Percentiles rank a stretch among this genome's conserved stretches.
Evolutionary conservation across 805 yeast species (phyloP).

Genomic region (Kuraishia borneana): DNA sequence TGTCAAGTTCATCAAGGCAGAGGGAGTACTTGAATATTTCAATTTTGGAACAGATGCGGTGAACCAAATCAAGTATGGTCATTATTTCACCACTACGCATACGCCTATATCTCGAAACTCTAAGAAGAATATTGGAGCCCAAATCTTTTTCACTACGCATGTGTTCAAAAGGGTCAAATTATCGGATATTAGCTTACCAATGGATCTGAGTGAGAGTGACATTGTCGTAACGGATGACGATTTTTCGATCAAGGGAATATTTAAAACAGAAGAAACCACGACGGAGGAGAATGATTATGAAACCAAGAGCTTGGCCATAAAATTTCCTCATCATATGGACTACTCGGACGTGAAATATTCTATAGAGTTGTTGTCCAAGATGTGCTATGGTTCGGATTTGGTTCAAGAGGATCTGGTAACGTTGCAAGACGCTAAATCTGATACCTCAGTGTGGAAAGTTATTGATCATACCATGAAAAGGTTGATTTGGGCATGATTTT

Average conservation of each 20-base stretch:
- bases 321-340: constrained; percentile 8
- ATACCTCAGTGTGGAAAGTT: constrained; percentile 20
- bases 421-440: constrained; percentile 21
- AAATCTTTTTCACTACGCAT: constrained; percentile 5
- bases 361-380: constrained; percentile 8
- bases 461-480: constrained; percentile 24
- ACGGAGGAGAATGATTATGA: neutral
- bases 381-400: constrained; percentile 12
- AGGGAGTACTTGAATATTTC: constrained; percentile 10
- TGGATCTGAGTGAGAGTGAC: neutral
- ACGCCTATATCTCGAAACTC: constrained; percentile 15
- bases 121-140: constrained; percentile 19
- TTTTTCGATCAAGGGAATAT: neutral
- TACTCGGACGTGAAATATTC: constrained; percentile 7
- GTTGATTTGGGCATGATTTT: constrained; percentile 23
- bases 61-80: constrained; percentile 18
- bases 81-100: constrained; percentile 9
- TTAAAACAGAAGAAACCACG: neutral
- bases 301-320: constrained; percentile 5
- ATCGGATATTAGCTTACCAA: neutral
- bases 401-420: constrained; percentile 21
- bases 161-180: constrained; percentile 2
- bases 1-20: constrained; percentile 10
- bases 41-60: constrained; percentile 10
- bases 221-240: neutral